Base-by-base conservation (phyloP, 1,284 basidiomycete genomes). In the Ceratobasidium sp. region DNA sequence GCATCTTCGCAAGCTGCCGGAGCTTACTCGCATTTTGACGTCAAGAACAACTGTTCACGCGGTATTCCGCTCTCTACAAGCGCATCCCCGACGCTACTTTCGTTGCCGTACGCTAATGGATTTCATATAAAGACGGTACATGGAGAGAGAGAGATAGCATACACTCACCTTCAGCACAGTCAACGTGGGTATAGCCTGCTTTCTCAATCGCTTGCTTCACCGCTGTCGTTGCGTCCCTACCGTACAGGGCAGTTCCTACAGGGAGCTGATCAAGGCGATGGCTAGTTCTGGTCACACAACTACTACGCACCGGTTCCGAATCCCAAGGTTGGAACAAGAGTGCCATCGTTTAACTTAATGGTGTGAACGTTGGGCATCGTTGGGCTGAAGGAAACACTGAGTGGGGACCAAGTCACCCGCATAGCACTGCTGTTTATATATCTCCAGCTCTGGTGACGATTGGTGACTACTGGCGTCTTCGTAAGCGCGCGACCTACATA, bases 101-200 rank as follows among this genome's bases (percentile, higher is more conserved):
- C 78, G 77, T 82, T 82, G 0, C 46, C 73, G 66, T 83, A 83
- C 1, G 79, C 79, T 66, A 15, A 40, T 4, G 20, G 18, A 12
- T 10, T 49, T 44, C 51, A 46, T 5, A 13, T 51, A 56, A 28
- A 18, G 18, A 20, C 44, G 18, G 13, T 20, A 46, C n/a, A 39
- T 33, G 18, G 53, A 5, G 42, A 39, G 10, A 49, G 12, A 44
- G n/a, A 53, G 51, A 15, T 33, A 44, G n/a, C 5, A 10, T 46
- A 40, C 33, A 26, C 61, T 15, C 40, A 76, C 73, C 60, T 55
- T 83, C 79, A 0, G 82, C 82, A 44, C 78, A 78, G 49, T 83
- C 82, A 20, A 82, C 60, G 53, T 81, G 80, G 0, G 49, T 70
- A 79, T 78, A 83, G 3, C 81, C 81, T 6, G 60, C 71, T 3